Base-by-base conservation (phyloP, 768 basidiomycete species). In the Dacryopinax spathularia region DNA sequence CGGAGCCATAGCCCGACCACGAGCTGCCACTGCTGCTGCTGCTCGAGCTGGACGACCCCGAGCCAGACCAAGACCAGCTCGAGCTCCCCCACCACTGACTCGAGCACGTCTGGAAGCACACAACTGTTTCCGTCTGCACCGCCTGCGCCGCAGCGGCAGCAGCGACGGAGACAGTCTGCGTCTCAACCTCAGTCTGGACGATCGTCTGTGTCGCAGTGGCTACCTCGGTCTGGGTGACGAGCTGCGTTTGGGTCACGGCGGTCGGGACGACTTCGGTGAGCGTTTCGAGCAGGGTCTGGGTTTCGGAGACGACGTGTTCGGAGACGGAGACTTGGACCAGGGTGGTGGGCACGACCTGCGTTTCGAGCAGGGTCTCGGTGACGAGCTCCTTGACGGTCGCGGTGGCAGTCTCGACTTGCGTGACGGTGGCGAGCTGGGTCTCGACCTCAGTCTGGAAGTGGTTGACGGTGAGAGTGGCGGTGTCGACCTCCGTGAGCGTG, bases 291-390 rank as follows among this genome's bases (percentile, higher is more conserved):
- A 56, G 25, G 5, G 48, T 56, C 29, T 56, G 48, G 13, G 48
- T 56, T 29, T 56, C 48, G 74, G 86, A 83, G 67, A 78, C 78
- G 66, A 82, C 78, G 70, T 78, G 65, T 7, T 85, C 86, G 70
- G 79, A 77, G 36, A 84, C 77, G 70, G 77, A 82, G 61, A 80
- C 77, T 60, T 78, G 80, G 60, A 78, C 74, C 71, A 78, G 74
- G 12, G 86, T 88, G 9, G 84, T 86, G 31, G 85, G 85, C 71
- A 81, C 68, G 25, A 81, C 73, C 41, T 77, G 68, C 33, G 83
- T 68, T 33, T 43, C 60, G 34, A 79, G 67, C 31, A 64, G 33
- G 5, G 64, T 64, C 34, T 63, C n/a, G 64, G 73, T 74, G 72
- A 82, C 76, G 35, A 73, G 84, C 64, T 80, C 79, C 16, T 82